Evolutionary conservation across 495 filamentous ascomycete species (phyloP).

Genomic region (Neurospora pannonica): DNA sequence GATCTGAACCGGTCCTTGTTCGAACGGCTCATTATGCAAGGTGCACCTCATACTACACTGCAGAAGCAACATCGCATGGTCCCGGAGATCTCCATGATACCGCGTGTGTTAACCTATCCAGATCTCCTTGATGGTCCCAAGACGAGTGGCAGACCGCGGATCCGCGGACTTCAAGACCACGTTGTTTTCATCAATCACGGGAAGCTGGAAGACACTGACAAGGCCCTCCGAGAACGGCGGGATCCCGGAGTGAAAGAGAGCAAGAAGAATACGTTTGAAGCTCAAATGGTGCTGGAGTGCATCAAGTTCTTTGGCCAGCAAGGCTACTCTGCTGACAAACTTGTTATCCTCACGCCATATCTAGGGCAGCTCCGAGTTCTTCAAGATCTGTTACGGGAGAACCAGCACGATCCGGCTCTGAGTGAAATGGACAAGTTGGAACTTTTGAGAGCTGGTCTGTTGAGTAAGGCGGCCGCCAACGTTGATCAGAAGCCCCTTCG

Average conservation of each 20-base stretch:
- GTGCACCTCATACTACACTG: conserved; percentile 46
- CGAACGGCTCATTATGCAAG: conserved; percentile 53
- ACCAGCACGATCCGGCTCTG: conserved; percentile 46
- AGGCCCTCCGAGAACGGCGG: conserved; percentile 36
- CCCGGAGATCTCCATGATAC: conserved; percentile 56
- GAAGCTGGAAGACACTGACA: conserved; percentile 38
- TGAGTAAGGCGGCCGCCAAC: conserved; percentile 45
- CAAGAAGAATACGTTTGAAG: conserved; percentile 63
- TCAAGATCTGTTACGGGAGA: conserved; percentile 34
- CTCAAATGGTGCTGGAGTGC: conserved; percentile 53
- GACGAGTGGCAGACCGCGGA: conserved; percentile 37
- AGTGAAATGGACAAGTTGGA: conserved; percentile 65
- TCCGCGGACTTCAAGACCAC: conserved; percentile 37
- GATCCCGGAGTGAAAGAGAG: conserved; percentile 41
- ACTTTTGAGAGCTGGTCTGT: conserved; percentile 47
- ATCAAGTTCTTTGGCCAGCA: conserved; percentile 69
- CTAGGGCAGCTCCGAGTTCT: conserved; percentile 58
- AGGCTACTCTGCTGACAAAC: conserved; percentile 56
- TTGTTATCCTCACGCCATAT: conserved; percentile 71
- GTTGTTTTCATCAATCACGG: conserved; percentile 61
- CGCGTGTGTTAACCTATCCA: conserved; percentile 55
- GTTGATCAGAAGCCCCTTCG: conserved; percentile 42
- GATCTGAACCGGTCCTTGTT: conserved; percentile 66
- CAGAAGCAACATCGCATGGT: conserved; percentile 61
- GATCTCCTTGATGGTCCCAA: conserved; percentile 47